Percentiles rank a stretch among this genome's conserved stretches.
Evolutionary conservation across 345 rosid species (phyloP).

Genomic region (Lagerstroemia speciosa): DNA sequence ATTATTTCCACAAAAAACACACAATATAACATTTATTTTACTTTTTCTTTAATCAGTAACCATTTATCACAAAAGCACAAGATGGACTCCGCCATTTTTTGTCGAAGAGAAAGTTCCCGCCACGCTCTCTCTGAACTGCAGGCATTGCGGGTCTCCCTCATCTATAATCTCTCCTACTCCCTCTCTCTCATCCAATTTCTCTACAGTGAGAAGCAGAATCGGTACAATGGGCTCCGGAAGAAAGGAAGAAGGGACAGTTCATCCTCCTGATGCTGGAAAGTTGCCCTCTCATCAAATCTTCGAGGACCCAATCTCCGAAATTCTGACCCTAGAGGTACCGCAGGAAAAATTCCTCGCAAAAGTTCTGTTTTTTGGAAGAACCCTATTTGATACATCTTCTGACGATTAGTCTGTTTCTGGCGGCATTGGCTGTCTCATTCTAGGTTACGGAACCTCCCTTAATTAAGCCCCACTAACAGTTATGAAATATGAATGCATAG

Average conservation of each 20-base stretch:
- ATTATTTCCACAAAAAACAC: too few relatives aligned
- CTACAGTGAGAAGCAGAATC: not conserved
- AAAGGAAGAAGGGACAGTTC: not conserved
- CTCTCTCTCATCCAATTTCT: not conserved
- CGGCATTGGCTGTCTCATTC: not conserved
- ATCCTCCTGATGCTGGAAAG: not conserved
- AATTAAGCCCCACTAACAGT: not conserved
- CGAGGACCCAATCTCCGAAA: not conserved
- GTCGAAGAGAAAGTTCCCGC: not conserved
- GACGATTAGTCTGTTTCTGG: not conserved
- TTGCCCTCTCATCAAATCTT: conserved; percentile 1
- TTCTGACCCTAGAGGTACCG: conserved; percentile 2
- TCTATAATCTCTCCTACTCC: too few relatives aligned
- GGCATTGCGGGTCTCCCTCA: not conserved
- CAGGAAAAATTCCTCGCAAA: too few relatives aligned
- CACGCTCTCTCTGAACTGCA: not conserved
- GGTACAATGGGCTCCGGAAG: not conserved
- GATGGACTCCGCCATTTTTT: not conserved
- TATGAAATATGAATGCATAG: not conserved
- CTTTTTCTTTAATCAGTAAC: too few relatives aligned
- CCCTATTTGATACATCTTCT: not conserved
- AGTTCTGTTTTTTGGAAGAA: not conserved
- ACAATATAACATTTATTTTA: too few relatives aligned
- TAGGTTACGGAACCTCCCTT: not conserved
- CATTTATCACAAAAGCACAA: too few relatives aligned